Evolutionary conservation across 1,284 basidiomycete genomes (phyloP).

Genomic region (Sanghuangporus weigelae): DNA sequence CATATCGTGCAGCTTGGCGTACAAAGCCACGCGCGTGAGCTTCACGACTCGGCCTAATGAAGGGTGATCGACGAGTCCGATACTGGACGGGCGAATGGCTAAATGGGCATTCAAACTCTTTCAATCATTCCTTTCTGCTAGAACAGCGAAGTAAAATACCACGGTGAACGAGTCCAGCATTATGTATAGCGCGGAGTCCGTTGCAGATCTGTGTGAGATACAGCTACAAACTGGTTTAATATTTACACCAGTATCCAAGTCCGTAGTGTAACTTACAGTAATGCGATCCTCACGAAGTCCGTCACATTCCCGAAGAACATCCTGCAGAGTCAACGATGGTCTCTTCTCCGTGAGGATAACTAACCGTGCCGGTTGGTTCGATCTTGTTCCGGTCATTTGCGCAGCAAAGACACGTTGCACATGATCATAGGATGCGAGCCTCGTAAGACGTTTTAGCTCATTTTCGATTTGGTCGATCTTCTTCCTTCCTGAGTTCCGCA

Average conservation of each 20-base stretch:
- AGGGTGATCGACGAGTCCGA: slow-evolving; percentile 50
- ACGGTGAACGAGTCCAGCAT: slow-evolving; percentile 58
- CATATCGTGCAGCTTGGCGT: slow-evolving; percentile 60
- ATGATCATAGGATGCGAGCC: slow-evolving; percentile 51
- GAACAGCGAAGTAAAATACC: slow-evolving; percentile 29
- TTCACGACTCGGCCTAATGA: slow-evolving; percentile 57
- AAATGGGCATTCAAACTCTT: neutral
- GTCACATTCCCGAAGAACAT: slow-evolving; percentile 66
- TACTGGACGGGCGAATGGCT: slow-evolving; percentile 52
- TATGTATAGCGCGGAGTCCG: slow-evolving; percentile 60
- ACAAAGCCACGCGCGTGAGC: slow-evolving; percentile 57
- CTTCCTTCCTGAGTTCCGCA: slow-evolving; percentile 38
- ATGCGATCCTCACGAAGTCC: slow-evolving; percentile 60
- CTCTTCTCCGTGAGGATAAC: slow-evolving; percentile 61
- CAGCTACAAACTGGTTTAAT: slow-evolving; percentile 37
- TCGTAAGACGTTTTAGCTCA: slow-evolving; percentile 56
- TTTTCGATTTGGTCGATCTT: slow-evolving; percentile 63
- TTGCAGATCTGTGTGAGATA: slow-evolving; percentile 66
- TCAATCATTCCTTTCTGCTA: neutral
- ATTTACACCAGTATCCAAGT: neutral
- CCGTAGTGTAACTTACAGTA: slow-evolving; percentile 34
- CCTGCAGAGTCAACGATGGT: slow-evolving; percentile 56
- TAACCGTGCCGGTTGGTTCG: slow-evolving; percentile 45
- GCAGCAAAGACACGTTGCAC: slow-evolving; percentile 58
- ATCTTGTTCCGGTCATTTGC: slow-evolving; percentile 49